Evolutionary conservation across 2,329 filamentous ascomycete genomes (phyloP).

Genomic region (Fonsecaea pedrosoi): DNA sequence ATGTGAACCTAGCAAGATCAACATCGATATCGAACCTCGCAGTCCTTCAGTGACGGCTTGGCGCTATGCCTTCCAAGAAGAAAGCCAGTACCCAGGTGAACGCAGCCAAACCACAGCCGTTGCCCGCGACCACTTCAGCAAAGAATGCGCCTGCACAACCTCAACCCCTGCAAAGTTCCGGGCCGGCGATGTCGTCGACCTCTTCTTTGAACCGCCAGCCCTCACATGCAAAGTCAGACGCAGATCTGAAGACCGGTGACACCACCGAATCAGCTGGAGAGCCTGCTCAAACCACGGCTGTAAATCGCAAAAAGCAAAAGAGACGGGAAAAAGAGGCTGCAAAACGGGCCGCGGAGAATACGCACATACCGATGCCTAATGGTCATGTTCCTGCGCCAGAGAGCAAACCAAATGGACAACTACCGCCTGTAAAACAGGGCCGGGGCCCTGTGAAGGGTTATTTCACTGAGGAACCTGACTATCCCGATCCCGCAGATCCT

Average conservation of each 20-base stretch:
- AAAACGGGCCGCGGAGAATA: slow-evolving; percentile 66
- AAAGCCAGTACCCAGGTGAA: slow-evolving; percentile 34
- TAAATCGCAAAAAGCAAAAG: slow-evolving; percentile 96
- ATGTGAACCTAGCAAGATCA: slow-evolving; percentile 30
- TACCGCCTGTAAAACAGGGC: slow-evolving; percentile 36
- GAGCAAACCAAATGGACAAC: slow-evolving; percentile 28
- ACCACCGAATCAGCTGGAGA: slow-evolving; percentile 40
- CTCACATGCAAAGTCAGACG: slow-evolving; percentile 39
- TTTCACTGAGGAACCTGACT: slow-evolving; percentile 43
- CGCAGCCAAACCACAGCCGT: slow-evolving; percentile 29
- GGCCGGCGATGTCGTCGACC: slow-evolving; percentile 22
- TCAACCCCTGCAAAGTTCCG: slow-evolving; percentile 21
- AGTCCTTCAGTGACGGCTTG: slow-evolving; percentile 1
- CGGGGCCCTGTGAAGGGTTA: slow-evolving; percentile 41
- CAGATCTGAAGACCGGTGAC: slow-evolving; percentile 43
- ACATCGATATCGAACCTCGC: slow-evolving; percentile 21
- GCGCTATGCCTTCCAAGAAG: slow-evolving; percentile 40
- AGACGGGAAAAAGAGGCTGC: slow-evolving; percentile 83
- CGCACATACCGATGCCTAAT: slow-evolving; percentile 48
- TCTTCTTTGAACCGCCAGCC: slow-evolving; percentile 40
- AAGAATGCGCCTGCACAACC: slow-evolving; percentile 30
- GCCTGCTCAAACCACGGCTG: slow-evolving; percentile 51
- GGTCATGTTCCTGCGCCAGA: slow-evolving; percentile 33
- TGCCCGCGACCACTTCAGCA: slow-evolving; percentile 21
- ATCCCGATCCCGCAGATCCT: slow-evolving; percentile 43